A percentile compares a stretch with the other conserved stretches of the same genome.
Conservation (phyloP, 2,329 filamentous ascomycete species). For the Alternaria triticimaculans region DNA sequence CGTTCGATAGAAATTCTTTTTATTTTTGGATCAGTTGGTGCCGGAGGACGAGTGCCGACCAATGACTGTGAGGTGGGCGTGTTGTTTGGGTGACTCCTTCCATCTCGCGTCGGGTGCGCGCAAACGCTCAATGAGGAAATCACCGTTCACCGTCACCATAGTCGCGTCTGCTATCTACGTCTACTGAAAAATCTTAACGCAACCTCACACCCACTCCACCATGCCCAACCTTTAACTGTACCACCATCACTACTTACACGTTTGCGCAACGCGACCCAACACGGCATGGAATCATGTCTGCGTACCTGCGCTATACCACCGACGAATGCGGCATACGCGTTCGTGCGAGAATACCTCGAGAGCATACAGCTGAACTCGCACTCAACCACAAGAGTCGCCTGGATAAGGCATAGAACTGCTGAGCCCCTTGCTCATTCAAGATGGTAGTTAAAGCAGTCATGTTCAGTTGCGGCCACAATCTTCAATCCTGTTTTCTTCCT, state of each 20-base stretch:
- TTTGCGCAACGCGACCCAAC: neutral
- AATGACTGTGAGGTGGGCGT: neutral
- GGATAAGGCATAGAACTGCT: neutral
- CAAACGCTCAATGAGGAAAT: neutral
- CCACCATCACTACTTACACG: neutral
- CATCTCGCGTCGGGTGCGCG: neutral
- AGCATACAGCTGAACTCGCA: neutral
- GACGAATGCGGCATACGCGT: neutral
- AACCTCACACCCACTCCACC: neutral
- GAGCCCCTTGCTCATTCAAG: neutral
- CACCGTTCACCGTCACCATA: neutral
- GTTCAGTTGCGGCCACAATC: neutral
- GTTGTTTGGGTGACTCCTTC: neutral
- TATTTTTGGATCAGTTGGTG: slow-evolving; percentile 11
- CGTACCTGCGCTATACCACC: neutral
- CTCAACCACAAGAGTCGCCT: neutral
- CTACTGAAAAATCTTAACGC: neutral
- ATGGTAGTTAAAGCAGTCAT: neutral
- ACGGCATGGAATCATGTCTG: neutral
- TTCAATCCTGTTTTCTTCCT: neutral
- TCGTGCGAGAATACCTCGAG: neutral
- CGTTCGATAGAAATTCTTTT: neutral
- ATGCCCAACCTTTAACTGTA: neutral
- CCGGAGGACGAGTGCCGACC: neutral
- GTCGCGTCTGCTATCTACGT: neutral